Conservation (phyloP, 768 basidiomycete species). For the Nevesoporus exiguus region DNA sequence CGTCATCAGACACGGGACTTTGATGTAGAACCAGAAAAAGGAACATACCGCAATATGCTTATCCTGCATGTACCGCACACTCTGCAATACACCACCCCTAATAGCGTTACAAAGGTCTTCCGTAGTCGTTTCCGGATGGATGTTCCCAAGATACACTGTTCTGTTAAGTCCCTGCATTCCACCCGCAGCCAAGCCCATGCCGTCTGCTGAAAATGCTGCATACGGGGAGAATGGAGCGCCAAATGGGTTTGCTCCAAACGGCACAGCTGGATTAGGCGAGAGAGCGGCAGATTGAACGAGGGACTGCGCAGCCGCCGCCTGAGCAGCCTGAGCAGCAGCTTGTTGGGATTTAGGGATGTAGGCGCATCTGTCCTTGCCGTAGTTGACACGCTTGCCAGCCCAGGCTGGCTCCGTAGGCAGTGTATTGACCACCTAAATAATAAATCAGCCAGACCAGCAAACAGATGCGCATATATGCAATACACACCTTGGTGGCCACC, state of each 20-base stretch:
- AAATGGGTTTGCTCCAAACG: conserved; percentile 33
- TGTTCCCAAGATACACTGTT: conserved; percentile 94
- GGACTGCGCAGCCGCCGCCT: conserved; percentile 80
- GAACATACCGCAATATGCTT: conserved; percentile 92
- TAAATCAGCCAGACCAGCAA: conserved; percentile 1
- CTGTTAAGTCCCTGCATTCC: conserved; percentile 69
- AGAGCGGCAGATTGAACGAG: conserved; percentile 50
- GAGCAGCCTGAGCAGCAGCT: conserved; percentile 81
- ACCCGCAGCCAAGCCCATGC: conserved; percentile 30
- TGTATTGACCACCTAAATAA: conserved; percentile 82
- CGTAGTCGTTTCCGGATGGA: conserved; percentile 91
- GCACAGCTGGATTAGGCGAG: conserved; percentile 28
- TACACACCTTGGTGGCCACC: conserved; percentile 85
- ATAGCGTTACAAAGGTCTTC: conserved; percentile 97
- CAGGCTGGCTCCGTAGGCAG: conserved; percentile 89
- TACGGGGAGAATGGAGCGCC: conserved; percentile 44
- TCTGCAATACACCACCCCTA: conserved; percentile 94
- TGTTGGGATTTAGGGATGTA: conserved; percentile 96
- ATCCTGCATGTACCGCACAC: conserved; percentile 92
- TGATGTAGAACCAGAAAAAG: not conserved
- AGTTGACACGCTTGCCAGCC: conserved; percentile 96
- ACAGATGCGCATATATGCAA: not conserved
- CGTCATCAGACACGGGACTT: not conserved
- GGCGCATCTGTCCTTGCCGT: conserved; percentile 97
- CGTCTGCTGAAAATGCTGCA: conserved; percentile 47